A percentile compares a stretch with the other conserved stretches of the same genome.
Evolutionary conservation across 2,329 filamentous ascomycete species (phyloP).

Genomic region (Venturia nashicola): DNA sequence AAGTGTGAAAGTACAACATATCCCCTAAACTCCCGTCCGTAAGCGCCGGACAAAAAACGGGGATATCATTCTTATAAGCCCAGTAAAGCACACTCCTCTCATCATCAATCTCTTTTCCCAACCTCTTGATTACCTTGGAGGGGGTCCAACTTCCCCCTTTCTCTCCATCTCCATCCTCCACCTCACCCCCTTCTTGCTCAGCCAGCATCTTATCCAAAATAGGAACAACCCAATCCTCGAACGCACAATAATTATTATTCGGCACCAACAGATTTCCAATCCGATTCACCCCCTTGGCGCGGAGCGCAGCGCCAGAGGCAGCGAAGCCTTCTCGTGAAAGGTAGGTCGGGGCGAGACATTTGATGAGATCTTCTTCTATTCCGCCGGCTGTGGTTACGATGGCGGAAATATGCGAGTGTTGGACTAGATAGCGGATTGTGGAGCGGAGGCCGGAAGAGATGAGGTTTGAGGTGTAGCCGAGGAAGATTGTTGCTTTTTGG

Average conservation of each 20-base stretch:
- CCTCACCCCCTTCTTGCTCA: slow-evolving; percentile 67
- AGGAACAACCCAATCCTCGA: slow-evolving; percentile 95
- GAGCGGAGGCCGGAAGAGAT: slow-evolving; percentile 92
- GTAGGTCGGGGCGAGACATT: slow-evolving; percentile 89
- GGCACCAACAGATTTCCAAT: slow-evolving; percentile 94
- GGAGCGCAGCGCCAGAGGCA: slow-evolving; percentile 62
- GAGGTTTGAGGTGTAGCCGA: slow-evolving; percentile 94
- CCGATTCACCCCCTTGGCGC: slow-evolving; percentile 78
- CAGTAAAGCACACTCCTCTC: slow-evolving; percentile 90
- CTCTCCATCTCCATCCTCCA: slow-evolving; percentile 22
- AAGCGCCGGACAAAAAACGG: slow-evolving; percentile 90
- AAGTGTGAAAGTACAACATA: slow-evolving; percentile 98
- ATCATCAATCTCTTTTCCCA: slow-evolving; percentile 90
- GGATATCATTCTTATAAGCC: slow-evolving; percentile 94
- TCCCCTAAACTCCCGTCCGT: slow-evolving; percentile 93
- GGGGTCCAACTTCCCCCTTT: slow-evolving; percentile 77
- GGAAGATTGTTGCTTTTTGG: slow-evolving; percentile 80
- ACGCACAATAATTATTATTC: slow-evolving; percentile 93
- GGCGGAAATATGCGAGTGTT: slow-evolving; percentile 83
- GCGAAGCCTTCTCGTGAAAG: slow-evolving; percentile 57
- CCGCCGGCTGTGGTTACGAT: slow-evolving; percentile 94
- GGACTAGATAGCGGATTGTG: slow-evolving; percentile 79
- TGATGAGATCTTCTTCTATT: slow-evolving; percentile 96
- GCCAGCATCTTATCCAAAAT: slow-evolving; percentile 90
- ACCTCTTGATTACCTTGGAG: slow-evolving; percentile 75